These are phyloP conservation scores for Aschersonia sp. DNA, from an alignment of 2,329 filamentous ascomycete genomes.

Conservation along the genomic window DNA sequence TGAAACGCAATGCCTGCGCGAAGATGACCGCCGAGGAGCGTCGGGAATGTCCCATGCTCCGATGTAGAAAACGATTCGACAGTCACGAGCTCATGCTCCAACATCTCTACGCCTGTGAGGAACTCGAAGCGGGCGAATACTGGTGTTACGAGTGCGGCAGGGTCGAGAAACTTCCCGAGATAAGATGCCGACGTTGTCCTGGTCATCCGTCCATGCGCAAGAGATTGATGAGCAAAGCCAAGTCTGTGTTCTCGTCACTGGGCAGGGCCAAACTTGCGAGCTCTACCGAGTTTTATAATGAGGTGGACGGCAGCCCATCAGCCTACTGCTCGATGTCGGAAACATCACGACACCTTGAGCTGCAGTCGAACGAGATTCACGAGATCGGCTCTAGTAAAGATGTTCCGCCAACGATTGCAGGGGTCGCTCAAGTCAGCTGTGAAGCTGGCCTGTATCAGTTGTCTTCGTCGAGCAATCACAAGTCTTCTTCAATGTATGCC, in stretches of 20 bases:
- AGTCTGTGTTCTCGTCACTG: conserved; percentile 37
- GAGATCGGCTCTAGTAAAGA: conserved; percentile 37
- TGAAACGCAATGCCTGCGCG: conserved; percentile 35
- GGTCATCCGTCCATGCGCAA: conserved; percentile 35
- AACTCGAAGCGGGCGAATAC: conserved; percentile 36
- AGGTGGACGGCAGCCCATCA: conserved; percentile 24
- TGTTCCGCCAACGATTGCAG: conserved; percentile 14
- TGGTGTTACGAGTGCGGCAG: conserved; percentile 40
- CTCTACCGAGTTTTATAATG: conserved; percentile 10
- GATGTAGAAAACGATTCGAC: conserved; percentile 32
- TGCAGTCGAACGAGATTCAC: conserved; percentile 34
- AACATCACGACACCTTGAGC: conserved; percentile 21
- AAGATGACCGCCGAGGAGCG: conserved; percentile 32
- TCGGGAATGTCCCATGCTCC: conserved; percentile 35
- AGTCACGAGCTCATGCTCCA: conserved; percentile 40
- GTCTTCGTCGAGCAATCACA: not conserved
- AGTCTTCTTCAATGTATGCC: not conserved
- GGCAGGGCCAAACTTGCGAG: conserved; percentile 27
- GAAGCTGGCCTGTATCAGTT: not conserved
- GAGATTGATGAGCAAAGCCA: conserved; percentile 37
- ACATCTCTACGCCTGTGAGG: conserved; percentile 33
- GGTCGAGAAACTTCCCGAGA: conserved; percentile 36
- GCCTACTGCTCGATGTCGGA: conserved; percentile 29
- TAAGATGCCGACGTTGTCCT: conserved; percentile 31
- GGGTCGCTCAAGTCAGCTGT: conserved; percentile 9